Base-by-base conservation (phyloP, 2,329 filamentous ascomycete species). In the Eutypa lata region DNA sequence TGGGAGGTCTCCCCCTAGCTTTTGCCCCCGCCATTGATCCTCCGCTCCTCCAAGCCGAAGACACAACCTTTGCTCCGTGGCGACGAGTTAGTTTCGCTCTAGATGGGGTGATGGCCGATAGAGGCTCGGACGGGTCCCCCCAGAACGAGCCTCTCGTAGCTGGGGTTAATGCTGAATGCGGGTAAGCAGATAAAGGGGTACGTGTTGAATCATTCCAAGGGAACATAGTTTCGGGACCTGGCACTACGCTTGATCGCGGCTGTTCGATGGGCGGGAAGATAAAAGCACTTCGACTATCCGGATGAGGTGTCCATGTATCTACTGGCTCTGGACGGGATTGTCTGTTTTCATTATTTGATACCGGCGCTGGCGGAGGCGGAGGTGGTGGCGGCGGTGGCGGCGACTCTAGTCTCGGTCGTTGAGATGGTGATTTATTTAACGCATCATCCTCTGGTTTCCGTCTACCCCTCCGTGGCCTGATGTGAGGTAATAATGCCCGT, bases 21-120 rank as follows among this genome's bases (percentile, higher is more conserved):
- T 92, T 95, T 2, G 87, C 86, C 4, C 79, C 82, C 1, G 82
- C 74, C 13, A 84, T 77, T 38, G 79, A 76, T 16, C 82, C 82
- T 53, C 80, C 83, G 57, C 84, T 84, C 51, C 88, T 84, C 92
- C 92, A 97, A 1, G 92, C 92, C 10, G 91, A 96, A 1, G 91
- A 96, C 0, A 96, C 90, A 7, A 90, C 91, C 64, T 84, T 84
- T 0, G 91, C 89, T 0, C 91, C 91, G 67, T 95, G 89, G 3
- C 90, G 82, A 51, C 87, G 78, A 51, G 81, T 68, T 0, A 68
- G 70, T 53, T 81, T 77, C 2, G 73, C 70, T 57, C 78, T 86
- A 49, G 81, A 83, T 1, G 87, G 84, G 3, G 87, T 89, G n/a
- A 89, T 76, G 3, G 89, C 89, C 1, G 90, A 91, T 47, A 80